phyloP scores from a whole-genome alignment of 768 basidiomycete genomes.

The Pleurotus salmoneostramineus region DNA sequence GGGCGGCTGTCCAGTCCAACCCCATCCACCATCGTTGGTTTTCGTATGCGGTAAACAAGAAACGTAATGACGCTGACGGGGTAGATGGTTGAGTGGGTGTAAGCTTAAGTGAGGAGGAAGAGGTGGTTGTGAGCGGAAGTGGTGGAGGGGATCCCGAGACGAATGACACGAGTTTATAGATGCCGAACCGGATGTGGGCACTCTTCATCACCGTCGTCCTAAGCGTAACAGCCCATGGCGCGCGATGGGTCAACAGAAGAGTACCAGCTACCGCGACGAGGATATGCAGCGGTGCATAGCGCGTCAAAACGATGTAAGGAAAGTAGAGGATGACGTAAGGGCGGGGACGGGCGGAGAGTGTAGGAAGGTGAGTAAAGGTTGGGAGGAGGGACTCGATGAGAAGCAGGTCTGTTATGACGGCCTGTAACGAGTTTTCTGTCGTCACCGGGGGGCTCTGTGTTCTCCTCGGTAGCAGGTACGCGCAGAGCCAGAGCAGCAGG shows the following conservation, averaged over 20 bases:
- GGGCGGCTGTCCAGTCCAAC: slow-evolving; percentile 91
- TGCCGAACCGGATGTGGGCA: slow-evolving; percentile 63
- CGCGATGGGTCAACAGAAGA: slow-evolving; percentile 54
- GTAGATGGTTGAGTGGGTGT: slow-evolving; percentile 18
- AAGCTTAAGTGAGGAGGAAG: slow-evolving; percentile 23
- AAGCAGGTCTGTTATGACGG: slow-evolving; percentile 60
- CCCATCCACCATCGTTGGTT: slow-evolving; percentile 99
- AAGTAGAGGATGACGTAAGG: slow-evolving; percentile 51
- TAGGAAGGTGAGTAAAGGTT: slow-evolving; percentile 20
- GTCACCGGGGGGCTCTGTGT: neutral
- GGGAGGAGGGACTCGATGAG: slow-evolving; percentile 60
- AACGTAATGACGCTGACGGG: slow-evolving; percentile 52
- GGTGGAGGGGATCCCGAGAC: slow-evolving; percentile 46
- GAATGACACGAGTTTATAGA: slow-evolving; percentile 47
- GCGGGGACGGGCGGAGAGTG: slow-evolving; percentile 40
- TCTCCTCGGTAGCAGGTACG: neutral
- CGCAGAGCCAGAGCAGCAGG: slow-evolving; percentile 32
- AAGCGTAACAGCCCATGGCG: slow-evolving; percentile 61
- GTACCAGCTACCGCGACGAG: slow-evolving; percentile 59
- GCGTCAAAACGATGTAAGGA: slow-evolving; percentile 65
- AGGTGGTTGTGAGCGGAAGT: slow-evolving; percentile 19
- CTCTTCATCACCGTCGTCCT: slow-evolving; percentile 56
- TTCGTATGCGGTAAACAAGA: slow-evolving; percentile 88
- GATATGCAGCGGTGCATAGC: slow-evolving; percentile 58
- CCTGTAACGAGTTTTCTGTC: slow-evolving; percentile 53